Evolutionary conservation across 768 basidiomycete species (phyloP).

Genomic region (Cyclocybe aegerita): DNA sequence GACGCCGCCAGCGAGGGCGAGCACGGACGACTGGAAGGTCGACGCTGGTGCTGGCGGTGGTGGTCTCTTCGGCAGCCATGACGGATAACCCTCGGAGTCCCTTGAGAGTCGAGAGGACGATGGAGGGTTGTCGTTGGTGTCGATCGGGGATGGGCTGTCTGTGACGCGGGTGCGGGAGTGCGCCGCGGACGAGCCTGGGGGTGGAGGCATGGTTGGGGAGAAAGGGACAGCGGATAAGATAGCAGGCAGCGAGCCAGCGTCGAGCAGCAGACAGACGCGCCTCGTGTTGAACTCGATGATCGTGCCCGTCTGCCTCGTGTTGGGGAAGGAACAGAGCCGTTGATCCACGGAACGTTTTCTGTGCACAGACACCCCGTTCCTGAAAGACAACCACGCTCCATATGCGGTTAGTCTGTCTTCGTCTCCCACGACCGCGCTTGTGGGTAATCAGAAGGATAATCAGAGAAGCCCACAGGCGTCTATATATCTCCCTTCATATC

Average conservation of each 20-base stretch:
- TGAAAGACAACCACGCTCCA: slow-evolving; percentile 19
- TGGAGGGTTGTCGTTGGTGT: slow-evolving; percentile 9
- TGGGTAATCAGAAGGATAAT: background rate
- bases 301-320: slow-evolving; percentile 21
- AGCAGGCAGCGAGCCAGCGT: background rate
- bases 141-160: slow-evolving; percentile 9
- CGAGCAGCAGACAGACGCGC: slow-evolving; percentile 9
- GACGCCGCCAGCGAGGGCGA: slow-evolving; percentile 21
- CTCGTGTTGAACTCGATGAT: slow-evolving; percentile 15
- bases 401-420: slow-evolving; percentile 10
- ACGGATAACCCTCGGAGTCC: slow-evolving; percentile 72
- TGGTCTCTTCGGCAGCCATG: slow-evolving; percentile 81
- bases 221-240: slow-evolving; percentile 10
- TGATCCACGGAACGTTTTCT: slow-evolving; percentile 9
- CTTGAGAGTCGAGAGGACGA: slow-evolving; percentile 16
- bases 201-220: slow-evolving; percentile 8
- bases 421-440: background rate
- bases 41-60: slow-evolving; percentile 75
- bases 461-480: no score
- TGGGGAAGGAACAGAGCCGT: slow-evolving; percentile 11
- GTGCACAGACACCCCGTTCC: slow-evolving; percentile 9
- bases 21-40: slow-evolving; percentile 60
- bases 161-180: slow-evolving; percentile 8
- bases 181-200: slow-evolving; percentile 11
- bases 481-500: no score